Evolutionary conservation across 2,329 filamentous ascomycete genomes (phyloP).

Genomic region (Paecilomyces sp.): DNA sequence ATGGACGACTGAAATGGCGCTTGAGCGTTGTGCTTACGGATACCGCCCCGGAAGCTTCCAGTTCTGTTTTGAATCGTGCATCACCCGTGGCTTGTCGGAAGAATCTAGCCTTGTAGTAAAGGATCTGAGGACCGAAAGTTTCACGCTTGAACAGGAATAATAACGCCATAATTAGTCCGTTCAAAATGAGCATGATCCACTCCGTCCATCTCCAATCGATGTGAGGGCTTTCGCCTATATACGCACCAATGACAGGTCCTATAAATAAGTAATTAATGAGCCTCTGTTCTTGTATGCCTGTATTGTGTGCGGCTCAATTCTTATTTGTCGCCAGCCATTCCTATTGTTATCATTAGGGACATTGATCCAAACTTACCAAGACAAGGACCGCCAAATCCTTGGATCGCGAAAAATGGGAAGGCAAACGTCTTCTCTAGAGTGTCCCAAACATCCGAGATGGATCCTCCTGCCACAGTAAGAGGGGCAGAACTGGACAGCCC

Average conservation of each 20-base stretch:
- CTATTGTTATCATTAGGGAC: too few species aligned
- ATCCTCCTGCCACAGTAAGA: slow-evolving; percentile 40
- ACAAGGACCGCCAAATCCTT: slow-evolving; percentile 31
- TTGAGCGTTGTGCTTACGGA: background rate
- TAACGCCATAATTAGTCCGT: background rate
- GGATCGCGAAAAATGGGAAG: slow-evolving; percentile 44
- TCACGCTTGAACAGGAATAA: slow-evolving; percentile 2
- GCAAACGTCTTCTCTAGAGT: slow-evolving; percentile 42
- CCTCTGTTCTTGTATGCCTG: background rate
- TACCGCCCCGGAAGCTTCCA: background rate
- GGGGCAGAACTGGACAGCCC: slow-evolving; percentile 43
- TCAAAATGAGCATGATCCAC: slow-evolving; percentile 2
- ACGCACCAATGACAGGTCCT: slow-evolving; percentile 37
- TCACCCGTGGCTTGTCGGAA: slow-evolving; percentile 5
- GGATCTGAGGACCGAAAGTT: background rate
- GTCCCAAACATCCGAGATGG: slow-evolving; percentile 41
- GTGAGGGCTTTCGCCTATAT: slow-evolving; percentile 28
- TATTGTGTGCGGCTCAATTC: background rate
- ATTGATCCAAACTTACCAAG: slow-evolving; percentile 14
- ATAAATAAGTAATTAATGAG: background rate
- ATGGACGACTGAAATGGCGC: slow-evolving; percentile 1
- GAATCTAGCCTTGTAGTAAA: slow-evolving; percentile 2
- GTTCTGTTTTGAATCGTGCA: background rate
- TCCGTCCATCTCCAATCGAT: slow-evolving; percentile 25
- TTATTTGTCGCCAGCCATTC: too few species aligned